Evolutionary conservation across 2,329 filamentous ascomycete species (phyloP).

Genomic region (Karstenula rhodostoma): DNA sequence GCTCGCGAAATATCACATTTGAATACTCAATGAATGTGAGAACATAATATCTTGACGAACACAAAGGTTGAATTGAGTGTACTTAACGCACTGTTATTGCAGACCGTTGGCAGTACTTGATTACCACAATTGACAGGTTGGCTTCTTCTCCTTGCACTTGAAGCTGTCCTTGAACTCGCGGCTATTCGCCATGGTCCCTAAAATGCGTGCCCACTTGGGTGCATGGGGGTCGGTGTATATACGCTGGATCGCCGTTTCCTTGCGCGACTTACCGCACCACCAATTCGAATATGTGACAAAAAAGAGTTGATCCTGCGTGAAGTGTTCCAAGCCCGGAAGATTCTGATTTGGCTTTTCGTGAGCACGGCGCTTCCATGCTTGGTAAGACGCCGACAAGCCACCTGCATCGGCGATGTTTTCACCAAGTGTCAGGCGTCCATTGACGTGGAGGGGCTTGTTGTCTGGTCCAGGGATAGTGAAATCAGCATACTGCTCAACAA

Average conservation of each 20-base stretch:
- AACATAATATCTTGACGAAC: too few species aligned
- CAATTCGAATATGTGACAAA: constrained; percentile 69
- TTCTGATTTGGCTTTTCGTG: constrained; percentile 54
- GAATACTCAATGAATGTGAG: too few species aligned
- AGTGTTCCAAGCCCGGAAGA: constrained; percentile 63
- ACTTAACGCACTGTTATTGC: too few species aligned
- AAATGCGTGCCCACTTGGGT: constrained; percentile 66
- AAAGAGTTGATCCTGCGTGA: constrained; percentile 72
- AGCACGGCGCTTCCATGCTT: constrained; percentile 68
- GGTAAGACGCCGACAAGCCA: constrained; percentile 68
- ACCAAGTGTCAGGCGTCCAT: constrained; percentile 69
- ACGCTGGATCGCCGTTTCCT: constrained; percentile 63
- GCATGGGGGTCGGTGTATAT: constrained; percentile 73
- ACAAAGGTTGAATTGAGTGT: too few species aligned
- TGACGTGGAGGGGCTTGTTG: constrained; percentile 64
- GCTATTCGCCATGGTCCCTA: constrained; percentile 72
- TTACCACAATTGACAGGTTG: constrained; percentile 75
- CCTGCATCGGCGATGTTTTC: constrained; percentile 77
- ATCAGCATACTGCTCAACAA: constrained; percentile 70
- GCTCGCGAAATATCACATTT: too few species aligned
- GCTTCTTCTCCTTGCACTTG: constrained; percentile 69
- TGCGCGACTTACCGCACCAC: constrained; percentile 71
- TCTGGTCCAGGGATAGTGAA: constrained; percentile 65
- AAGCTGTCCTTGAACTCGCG: constrained; percentile 73
- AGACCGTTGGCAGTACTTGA: constrained; percentile 41